Base-by-base conservation (phyloP, 1,284 basidiomycete genomes). In the Dichomitus squalens region DNA sequence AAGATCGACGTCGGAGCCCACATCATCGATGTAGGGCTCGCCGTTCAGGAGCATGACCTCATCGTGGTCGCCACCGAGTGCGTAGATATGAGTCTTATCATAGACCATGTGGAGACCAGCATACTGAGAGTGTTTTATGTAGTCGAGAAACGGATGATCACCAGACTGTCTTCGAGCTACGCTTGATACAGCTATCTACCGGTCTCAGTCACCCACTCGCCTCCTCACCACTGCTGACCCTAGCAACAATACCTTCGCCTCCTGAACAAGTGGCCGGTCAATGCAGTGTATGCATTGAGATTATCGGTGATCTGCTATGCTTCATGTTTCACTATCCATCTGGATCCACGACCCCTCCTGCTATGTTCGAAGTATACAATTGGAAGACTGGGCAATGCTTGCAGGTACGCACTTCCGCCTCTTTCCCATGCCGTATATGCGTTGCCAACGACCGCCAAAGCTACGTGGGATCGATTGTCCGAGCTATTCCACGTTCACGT, bases 21-120 rank as follows among this genome's bases (percentile, higher is more conserved):
- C 25, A 64, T 65, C 36, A 59, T 67, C 36, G 67, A 82, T 61
- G 72, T 82, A 58, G 80, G 78, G 0, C 59, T 82, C n/a, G 71
- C 74, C 27, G 66, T 81, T 11, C 68, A 77, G 21, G 80, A 82
- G 61, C 79, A 81, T 58, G 79, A 83, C 64, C 66, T 83, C 14
- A 70, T 81, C n/a, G 78, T 74, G 1, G 61, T 79, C 31, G 67
- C 81, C 25, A 76, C 76, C 5, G 59, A 66, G 61, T 58, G 70
- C 64, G 77, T 76, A 59, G 23, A 74, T 59, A 23, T 23, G 50
- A 12, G 12, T 8, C 20, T 39, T 4, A 46, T 25, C 29, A 25
- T n/a, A n/a, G 2, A 31, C 29, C 35, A 21, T 21, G 9, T n/a
- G 6, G 29, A 31, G 25, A n/a, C 18, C 14, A 12, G 41, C 25